Percentiles rank a stretch among this genome's conserved stretches.
Evolutionary conservation across 2,329 filamentous ascomycete genomes (phyloP).

Genomic region (Ophiosphaerella herpotricha): DNA sequence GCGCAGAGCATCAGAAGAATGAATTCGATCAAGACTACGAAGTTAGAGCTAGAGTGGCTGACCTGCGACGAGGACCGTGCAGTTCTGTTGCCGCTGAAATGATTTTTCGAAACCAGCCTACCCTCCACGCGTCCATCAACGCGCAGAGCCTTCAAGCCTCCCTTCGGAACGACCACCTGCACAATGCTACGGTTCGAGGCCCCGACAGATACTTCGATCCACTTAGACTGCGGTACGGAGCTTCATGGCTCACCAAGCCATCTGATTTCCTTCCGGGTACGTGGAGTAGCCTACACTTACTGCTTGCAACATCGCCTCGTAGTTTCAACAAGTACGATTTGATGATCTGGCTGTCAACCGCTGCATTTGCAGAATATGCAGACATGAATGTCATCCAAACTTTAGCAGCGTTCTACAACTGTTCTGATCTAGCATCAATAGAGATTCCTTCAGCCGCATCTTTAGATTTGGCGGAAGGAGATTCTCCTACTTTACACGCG

Average conservation of each 20-base stretch:
- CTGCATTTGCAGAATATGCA: constrained; percentile 18
- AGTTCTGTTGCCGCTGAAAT: constrained; percentile 18
- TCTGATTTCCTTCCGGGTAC: background rate
- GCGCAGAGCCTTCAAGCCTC: background rate
- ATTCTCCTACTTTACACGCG: too few species aligned
- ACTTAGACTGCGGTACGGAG: background rate
- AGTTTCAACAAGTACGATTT: constrained; percentile 19
- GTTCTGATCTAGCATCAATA: background rate
- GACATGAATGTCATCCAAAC: constrained; percentile 27
- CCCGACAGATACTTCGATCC: background rate
- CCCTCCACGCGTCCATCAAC: constrained; percentile 7
- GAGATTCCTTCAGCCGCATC: background rate
- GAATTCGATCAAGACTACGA: constrained; percentile 25
- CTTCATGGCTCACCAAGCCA: background rate
- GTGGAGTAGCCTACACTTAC: background rate
- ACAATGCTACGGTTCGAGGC: background rate
- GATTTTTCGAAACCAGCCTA: constrained; percentile 11
- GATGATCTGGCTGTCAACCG: constrained; percentile 25
- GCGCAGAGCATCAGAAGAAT: constrained; percentile 29
- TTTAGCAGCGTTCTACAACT: constrained; percentile 18
- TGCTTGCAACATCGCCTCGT: background rate
- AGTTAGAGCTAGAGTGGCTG: background rate
- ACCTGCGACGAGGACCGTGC: constrained; percentile 6
- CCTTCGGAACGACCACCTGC: background rate
- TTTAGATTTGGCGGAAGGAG: too few species aligned